Conservation (phyloP, 805 yeast genomes). For the Wickerhamiella brachini region DNA sequence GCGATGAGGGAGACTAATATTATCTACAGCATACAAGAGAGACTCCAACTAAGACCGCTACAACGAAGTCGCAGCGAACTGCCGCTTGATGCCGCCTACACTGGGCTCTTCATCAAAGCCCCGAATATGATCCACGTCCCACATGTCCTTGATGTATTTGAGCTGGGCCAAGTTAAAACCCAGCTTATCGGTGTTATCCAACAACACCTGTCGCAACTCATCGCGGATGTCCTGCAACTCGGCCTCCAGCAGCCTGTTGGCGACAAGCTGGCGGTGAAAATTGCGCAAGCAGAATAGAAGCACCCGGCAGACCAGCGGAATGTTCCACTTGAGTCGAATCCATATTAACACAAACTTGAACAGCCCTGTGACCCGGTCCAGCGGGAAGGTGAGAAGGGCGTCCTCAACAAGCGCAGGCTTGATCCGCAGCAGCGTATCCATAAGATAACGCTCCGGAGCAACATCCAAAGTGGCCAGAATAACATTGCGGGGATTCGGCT, state of each 20-base stretch:
- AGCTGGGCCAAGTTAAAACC: constrained; percentile 83
- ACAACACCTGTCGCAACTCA: constrained; percentile 45
- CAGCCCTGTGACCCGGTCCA: constrained; percentile 62
- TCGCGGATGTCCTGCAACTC: constrained; percentile 44
- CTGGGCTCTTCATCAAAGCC: constrained; percentile 49
- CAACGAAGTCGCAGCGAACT: not conserved
- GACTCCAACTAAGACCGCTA: not conserved
- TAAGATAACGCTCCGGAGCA: constrained; percentile 63
- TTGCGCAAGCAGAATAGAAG: constrained; percentile 59
- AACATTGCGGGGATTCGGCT: constrained; percentile 35
- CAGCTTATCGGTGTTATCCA: constrained; percentile 39
- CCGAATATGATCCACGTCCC: constrained; percentile 62
- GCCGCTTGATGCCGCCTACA: not conserved
- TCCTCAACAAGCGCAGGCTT: constrained; percentile 82
- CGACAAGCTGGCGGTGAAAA: constrained; percentile 66
- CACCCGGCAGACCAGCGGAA: constrained; percentile 58
- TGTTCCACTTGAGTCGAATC: constrained; percentile 37
- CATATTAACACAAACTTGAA: constrained; percentile 64
- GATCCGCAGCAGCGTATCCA: constrained; percentile 56
- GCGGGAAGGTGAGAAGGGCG: constrained; percentile 81
- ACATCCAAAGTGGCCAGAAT: constrained; percentile 60
- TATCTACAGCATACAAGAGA: too few species aligned
- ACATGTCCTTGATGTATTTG: constrained; percentile 55
- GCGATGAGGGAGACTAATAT: too few species aligned
- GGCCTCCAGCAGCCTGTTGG: constrained; percentile 35